A percentile compares a stretch with the other conserved stretches of the same genome.
Conservation (phyloP, 2,329 filamentous ascomycete genomes). For the Rhinocladiella similis region DNA sequence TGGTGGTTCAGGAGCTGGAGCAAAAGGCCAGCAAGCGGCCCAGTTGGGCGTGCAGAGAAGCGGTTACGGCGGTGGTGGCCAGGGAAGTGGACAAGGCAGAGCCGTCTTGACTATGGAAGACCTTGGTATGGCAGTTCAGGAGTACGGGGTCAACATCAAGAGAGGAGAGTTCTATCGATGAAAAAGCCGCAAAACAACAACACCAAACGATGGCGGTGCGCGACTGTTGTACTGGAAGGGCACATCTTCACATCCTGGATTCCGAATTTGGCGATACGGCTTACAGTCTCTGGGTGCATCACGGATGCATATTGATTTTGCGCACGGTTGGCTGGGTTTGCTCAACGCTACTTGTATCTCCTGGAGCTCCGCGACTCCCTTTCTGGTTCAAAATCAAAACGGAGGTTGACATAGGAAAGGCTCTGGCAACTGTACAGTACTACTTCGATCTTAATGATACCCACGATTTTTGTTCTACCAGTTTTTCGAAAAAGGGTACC, state of each 20-base stretch:
- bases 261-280: background rate
- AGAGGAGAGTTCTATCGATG: slow-evolving; percentile 93
- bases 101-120: slow-evolving; percentile 99
- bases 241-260: background rate
- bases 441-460: too few species aligned
- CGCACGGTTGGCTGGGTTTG: background rate
- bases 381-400: background rate
- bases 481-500: too few species aligned
- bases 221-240: background rate
- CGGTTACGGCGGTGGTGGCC: slow-evolving; percentile 83
- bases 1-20: slow-evolving; percentile 42
- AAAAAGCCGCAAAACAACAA: slow-evolving; percentile 19
- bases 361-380: background rate
- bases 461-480: too few species aligned
- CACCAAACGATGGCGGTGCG: background rate
- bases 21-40: slow-evolving; percentile 50
- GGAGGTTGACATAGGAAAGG: background rate
- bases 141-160: slow-evolving; percentile 98
- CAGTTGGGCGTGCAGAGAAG: slow-evolving; percentile 73
- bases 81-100: slow-evolving; percentile 78
- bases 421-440: too few species aligned
- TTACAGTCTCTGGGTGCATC: background rate
- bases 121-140: slow-evolving; percentile 93
- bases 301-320: background rate
- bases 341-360: background rate